Conservation (phyloP, 495 filamentous ascomycete genomes). For the Trichoderma erinaceum region DNA sequence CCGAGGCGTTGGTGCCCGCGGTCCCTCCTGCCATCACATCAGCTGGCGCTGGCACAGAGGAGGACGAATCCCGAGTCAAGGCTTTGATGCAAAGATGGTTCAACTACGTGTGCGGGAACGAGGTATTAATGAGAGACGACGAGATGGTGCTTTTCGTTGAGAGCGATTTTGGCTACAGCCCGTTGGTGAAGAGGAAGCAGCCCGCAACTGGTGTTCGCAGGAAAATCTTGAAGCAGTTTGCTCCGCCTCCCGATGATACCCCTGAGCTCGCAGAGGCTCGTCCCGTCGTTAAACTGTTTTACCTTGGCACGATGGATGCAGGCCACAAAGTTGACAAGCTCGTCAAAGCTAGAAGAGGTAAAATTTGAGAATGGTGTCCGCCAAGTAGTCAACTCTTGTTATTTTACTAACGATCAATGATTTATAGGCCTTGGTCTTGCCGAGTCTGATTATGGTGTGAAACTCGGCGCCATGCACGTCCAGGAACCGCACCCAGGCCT, state of each 20-base stretch:
- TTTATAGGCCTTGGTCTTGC: conserved; percentile 74
- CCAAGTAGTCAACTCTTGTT: background rate
- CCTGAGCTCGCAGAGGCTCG: conserved; percentile 86
- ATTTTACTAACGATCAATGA: background rate
- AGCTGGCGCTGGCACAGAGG: conserved; percentile 92
- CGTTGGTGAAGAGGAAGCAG: conserved; percentile 90
- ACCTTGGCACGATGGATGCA: conserved; percentile 89
- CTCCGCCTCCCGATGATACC: conserved; percentile 94
- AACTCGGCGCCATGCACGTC: conserved; percentile 73
- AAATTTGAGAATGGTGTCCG: conserved; percentile 22
- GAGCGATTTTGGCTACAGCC: conserved; percentile 96
- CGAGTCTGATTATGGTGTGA: conserved; percentile 89
- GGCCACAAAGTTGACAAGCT: conserved; percentile 92
- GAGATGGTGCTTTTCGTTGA: conserved; percentile 97
- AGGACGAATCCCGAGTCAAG: conserved; percentile 89
- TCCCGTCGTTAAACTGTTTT: conserved; percentile 91
- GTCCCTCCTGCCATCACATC: conserved; percentile 87
- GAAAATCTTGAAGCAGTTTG: conserved; percentile 97
- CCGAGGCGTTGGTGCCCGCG: conserved; percentile 95
- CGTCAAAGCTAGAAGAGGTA: conserved; percentile 88
- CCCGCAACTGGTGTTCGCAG: conserved; percentile 92
- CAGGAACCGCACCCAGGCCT: conserved; percentile 89
- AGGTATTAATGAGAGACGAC: conserved; percentile 88
- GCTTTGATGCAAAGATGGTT: conserved; percentile 89
- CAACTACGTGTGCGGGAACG: conserved; percentile 84